These are phyloP conservation scores for Scedosporium boydii DNA, from an alignment of 2,329 filamentous ascomycete species.

Conservation along the genomic window DNA sequence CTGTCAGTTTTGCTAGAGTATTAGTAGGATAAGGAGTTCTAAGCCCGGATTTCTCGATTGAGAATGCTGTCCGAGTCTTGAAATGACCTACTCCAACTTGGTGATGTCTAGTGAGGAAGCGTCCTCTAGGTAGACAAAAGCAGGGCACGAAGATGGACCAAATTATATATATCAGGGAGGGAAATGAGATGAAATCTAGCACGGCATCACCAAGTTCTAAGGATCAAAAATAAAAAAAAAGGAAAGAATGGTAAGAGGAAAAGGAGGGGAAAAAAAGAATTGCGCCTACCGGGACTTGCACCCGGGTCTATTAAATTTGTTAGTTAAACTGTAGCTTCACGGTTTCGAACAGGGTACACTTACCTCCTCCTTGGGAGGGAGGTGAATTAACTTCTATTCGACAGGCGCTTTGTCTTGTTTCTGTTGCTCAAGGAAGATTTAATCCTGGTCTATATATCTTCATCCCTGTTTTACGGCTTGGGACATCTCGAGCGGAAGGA, in stretches of 20 bases:
- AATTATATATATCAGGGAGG: neutral
- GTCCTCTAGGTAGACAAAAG: too few relatives aligned
- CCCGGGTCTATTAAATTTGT: conserved; percentile 3
- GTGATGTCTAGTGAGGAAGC: too few relatives aligned
- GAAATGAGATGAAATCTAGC: too few relatives aligned
- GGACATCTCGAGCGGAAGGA: too few relatives aligned
- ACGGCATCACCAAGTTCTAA: neutral
- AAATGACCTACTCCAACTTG: too few relatives aligned
- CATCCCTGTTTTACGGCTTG: too few relatives aligned
- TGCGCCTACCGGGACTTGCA: conserved; percentile 6
- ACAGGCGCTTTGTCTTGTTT: conserved; percentile 1
- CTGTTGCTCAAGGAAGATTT: neutral
- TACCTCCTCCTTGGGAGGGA: conserved; percentile 6
- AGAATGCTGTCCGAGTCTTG: too few relatives aligned
- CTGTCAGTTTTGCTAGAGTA: too few relatives aligned
- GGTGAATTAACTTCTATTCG: conserved; percentile 6
- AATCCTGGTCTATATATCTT: neutral
- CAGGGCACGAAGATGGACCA: too few relatives aligned
- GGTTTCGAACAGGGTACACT: neutral
- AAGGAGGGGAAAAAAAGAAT: neutral
- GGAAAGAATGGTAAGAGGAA: neutral
- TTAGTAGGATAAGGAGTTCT: too few relatives aligned
- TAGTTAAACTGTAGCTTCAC: neutral
- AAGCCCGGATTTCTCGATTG: too few relatives aligned
- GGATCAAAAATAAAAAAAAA: neutral